phyloP scores from a whole-genome alignment of 768 basidiomycete species.

The Macrolepiota albuminosa region DNA sequence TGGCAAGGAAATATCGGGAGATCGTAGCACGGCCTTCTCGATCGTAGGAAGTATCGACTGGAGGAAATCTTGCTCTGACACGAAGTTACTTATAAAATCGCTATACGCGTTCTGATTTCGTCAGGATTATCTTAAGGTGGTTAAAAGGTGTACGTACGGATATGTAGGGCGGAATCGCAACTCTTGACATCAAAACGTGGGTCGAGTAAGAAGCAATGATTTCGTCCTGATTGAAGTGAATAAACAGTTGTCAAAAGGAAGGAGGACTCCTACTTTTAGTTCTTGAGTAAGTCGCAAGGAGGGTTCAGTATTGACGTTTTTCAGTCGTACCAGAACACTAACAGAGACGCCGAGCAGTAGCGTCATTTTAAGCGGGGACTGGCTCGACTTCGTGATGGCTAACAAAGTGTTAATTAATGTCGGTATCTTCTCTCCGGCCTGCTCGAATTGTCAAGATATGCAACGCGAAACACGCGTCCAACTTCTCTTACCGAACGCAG shows the following conservation, averaged over 20 bases:
- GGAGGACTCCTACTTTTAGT: conserved; percentile 35
- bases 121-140: neutral
- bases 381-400: conserved; percentile 41
- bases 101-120: conserved; percentile 42
- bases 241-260: neutral
- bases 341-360: conserved; percentile 65
- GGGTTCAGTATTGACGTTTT: conserved; percentile 42
- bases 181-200: conserved; percentile 65
- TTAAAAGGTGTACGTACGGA: conserved; percentile 36
- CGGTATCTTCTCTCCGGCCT: conserved; percentile 41
- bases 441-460: neutral
- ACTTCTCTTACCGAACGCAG: conserved; percentile 52
- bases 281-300: conserved; percentile 38
- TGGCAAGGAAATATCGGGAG: conserved; percentile 72
- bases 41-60: conserved; percentile 60
- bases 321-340: conserved; percentile 68
- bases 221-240: conserved; percentile 34
- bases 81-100: conserved; percentile 55
- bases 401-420: conserved; percentile 51
- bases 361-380: conserved; percentile 31
- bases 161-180: conserved; percentile 51
- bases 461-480: neutral
- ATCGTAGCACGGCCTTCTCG: conserved; percentile 77
- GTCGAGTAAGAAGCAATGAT: conserved; percentile 57
- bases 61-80: conserved; percentile 48